phyloP scores from a whole-genome alignment of 108 stramenopile genomes.

The Nitzschia sp. region DNA sequence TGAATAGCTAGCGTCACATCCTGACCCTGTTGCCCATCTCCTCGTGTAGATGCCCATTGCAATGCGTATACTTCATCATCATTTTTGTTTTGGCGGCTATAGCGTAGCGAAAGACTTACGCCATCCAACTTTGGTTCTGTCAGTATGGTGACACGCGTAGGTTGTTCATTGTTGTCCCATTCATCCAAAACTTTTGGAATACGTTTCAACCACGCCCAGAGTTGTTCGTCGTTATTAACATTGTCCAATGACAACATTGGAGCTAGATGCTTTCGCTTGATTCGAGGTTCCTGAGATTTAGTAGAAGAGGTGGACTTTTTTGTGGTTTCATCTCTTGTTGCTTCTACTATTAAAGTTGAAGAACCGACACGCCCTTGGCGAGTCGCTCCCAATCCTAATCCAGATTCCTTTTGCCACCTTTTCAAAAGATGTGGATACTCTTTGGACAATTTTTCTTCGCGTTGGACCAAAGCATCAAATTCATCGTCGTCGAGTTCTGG shows the following conservation, averaged over 20 bases:
- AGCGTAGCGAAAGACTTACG: conserved; percentile 83
- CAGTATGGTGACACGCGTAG: conserved; percentile 45
- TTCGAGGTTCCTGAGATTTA: conserved; percentile 2
- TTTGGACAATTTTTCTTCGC: conserved; percentile 63
- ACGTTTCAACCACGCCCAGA: conserved; percentile 66
- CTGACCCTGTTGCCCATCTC: conserved; percentile 83
- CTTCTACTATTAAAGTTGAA: not conserved
- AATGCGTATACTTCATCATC: conserved; percentile 33
- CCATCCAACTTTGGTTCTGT: conserved; percentile 97
- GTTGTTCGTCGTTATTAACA: conserved; percentile 58
- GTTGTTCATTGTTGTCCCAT: not conserved
- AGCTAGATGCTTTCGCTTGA: conserved; percentile 59
- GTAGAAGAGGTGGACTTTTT: not conserved
- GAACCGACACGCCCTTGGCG: conserved; percentile 80
- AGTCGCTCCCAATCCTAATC: conserved; percentile 63
- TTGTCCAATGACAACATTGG: conserved; percentile 86
- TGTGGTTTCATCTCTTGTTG: not conserved
- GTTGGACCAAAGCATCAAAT: conserved; percentile 82
- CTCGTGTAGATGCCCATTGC: conserved; percentile 88
- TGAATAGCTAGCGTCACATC: conserved; percentile 69
- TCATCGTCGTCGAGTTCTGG: conserved; percentile 61
- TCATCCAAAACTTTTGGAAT: conserved; percentile 37
- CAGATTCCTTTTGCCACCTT: conserved; percentile 55
- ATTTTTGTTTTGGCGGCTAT: conserved; percentile 28
- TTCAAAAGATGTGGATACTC: conserved; percentile 59